Evolutionary conservation across 192 early-diverging fungal species (phyloP).

Genomic region (Thamnidium elegans): DNA sequence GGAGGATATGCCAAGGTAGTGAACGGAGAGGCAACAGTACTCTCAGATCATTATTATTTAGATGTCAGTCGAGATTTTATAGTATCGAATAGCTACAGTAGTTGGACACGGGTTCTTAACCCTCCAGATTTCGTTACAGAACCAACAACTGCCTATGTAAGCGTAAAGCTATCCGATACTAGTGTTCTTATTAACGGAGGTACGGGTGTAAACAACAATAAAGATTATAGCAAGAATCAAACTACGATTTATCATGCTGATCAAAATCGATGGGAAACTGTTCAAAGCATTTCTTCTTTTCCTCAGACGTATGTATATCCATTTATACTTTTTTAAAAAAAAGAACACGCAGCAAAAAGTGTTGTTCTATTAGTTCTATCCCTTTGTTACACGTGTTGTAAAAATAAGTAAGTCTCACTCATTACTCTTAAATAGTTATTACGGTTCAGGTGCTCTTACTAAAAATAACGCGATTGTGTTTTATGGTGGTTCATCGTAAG

Average conservation of each 20-base stretch:
- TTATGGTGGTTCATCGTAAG: constrained; percentile 1
- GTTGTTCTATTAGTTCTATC: no score
- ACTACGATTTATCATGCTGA: not conserved
- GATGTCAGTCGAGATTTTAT: not conserved
- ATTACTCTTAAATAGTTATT: not conserved
- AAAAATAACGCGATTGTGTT: not conserved
- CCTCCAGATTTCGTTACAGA: not conserved
- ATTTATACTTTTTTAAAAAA: no score
- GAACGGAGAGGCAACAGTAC: not conserved
- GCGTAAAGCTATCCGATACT: constrained; percentile 5
- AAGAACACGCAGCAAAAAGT: no score
- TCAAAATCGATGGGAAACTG: constrained; percentile 2
- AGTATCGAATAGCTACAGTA: not conserved
- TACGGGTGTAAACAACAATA: not conserved
- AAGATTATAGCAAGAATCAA: not conserved
- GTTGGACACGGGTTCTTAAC: not conserved
- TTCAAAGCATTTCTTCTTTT: not conserved
- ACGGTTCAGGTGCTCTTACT: constrained; percentile 2
- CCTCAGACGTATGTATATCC: not conserved
- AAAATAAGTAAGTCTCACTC: no score
- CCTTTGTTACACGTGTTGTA: no score
- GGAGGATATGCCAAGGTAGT: not conserved
- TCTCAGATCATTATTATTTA: not conserved
- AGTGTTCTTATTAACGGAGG: constrained; percentile 5
- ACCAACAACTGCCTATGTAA: not conserved